Conservation (phyloP, 495 filamentous ascomycete genomes). For the Xylaria nigripes region DNA sequence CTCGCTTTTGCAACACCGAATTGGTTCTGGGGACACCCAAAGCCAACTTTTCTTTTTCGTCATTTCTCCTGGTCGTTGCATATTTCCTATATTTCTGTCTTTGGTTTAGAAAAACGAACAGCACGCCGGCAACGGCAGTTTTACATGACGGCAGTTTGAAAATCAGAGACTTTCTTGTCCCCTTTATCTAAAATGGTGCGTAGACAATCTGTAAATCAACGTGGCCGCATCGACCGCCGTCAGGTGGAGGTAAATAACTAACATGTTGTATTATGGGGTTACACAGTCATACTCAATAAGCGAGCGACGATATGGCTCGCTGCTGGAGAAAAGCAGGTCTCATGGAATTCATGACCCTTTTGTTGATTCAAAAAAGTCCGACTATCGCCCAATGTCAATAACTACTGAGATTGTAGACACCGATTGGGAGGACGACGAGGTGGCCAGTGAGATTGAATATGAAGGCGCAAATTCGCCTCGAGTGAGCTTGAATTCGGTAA, state of each 20-base stretch:
- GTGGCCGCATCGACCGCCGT: background rate
- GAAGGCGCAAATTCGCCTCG: constrained; percentile 53
- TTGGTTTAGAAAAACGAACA: constrained; percentile 18
- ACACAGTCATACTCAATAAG: constrained; percentile 18
- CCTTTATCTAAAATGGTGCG: constrained; percentile 21
- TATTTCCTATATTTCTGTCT: constrained; percentile 22
- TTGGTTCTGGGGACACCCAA: constrained; percentile 19
- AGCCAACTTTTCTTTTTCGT: constrained; percentile 22
- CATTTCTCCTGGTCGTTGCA: constrained; percentile 21
- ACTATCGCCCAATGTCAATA: constrained; percentile 49
- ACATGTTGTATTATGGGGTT: constrained; percentile 16
- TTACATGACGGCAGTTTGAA: constrained; percentile 14
- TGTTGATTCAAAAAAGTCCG: constrained; percentile 37
- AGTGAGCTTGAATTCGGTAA: constrained; percentile 58
- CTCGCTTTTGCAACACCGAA: constrained; percentile 27
- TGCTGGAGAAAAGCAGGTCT: constrained; percentile 35
- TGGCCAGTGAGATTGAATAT: constrained; percentile 47
- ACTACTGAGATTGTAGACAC: constrained; percentile 68
- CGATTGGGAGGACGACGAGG: constrained; percentile 58
- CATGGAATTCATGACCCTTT: constrained; percentile 35
- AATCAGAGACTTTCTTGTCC: background rate
- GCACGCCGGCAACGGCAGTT: constrained; percentile 33
- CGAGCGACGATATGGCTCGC: constrained; percentile 34
- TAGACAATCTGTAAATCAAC: background rate
- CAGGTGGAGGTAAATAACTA: too few relatives aligned